Base-by-base conservation (phyloP, 768 basidiomycete species). In the Epithele typhae region DNA sequence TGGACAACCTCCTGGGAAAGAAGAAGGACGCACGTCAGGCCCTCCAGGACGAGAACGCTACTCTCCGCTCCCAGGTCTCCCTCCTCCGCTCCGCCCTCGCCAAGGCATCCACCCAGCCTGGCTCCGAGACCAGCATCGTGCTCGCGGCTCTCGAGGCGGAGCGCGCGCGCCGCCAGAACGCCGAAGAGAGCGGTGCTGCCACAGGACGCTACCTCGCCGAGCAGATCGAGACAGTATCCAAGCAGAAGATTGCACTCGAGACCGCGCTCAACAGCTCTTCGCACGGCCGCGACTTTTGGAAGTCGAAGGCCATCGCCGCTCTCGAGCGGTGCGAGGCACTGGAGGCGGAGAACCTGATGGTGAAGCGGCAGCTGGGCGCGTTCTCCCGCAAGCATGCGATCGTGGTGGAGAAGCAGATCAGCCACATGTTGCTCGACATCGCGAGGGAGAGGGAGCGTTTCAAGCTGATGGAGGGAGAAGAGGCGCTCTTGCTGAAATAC, bases 301-400 rank as follows among this genome's bases (percentile, higher is more conserved):
- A 53, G 34, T 46, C 42, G 33, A 51, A 58, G 48, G 52, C 54
- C 0, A 48, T 51, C 23, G 40, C 59, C 1, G 57, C 53, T 2
- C 51, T 58, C 25, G 44, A 48, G 18, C 41, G 51, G 7, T 58
- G 59, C 49, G 55, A 58, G 49, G 44, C 45, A 8, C 51, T 60
- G 15, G 59, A 58, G 41, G 42, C 32, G 25, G 59, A 58, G 53
- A 60, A 60, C 42, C 24, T 41, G 15, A 48, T 35, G 40, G 54
- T 60, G 36, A 56, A 51, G 43, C 41, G 49, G 15, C 44, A 53
- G 15, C 52, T 60, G 34, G 36, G 48, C 19, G 37, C 53, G 12
- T 51, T 60, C 27, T 54, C 55, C 0, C 46, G 48, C 21, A 53
- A 55, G 18, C 49, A 51, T 15, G 40, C 52, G 15, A 30, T 40